A percentile compares a stretch with the other conserved stretches of the same genome.
Evolutionary conservation across 75 land plant genomes (phyloP).

Genomic region (Ceratopteris richardii): DNA sequence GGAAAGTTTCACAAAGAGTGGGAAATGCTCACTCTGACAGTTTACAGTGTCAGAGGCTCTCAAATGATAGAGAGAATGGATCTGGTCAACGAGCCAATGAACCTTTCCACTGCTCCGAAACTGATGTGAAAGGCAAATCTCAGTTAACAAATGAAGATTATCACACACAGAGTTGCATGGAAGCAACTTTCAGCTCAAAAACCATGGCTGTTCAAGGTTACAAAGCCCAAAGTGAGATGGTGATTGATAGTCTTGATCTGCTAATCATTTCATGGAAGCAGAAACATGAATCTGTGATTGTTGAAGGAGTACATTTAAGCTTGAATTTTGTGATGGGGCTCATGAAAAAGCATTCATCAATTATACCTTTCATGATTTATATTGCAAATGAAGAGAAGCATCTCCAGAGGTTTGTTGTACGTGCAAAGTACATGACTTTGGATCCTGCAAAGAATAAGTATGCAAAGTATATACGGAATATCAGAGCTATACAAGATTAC

Average conservation of each 20-base stretch:
- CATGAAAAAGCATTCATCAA: constrained; percentile 51
- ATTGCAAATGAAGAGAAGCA: constrained; percentile 52
- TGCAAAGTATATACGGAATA: constrained; percentile 50
- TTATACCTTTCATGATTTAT: constrained; percentile 49
- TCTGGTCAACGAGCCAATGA: background rate
- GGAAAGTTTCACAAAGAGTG: constrained; percentile 30
- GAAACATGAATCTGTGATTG: constrained; percentile 77
- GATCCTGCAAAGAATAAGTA: constrained; percentile 52
- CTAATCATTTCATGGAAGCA: constrained; percentile 91
- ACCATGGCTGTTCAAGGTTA: constrained; percentile 80
- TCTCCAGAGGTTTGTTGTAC: constrained; percentile 47
- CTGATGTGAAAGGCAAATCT: constrained; percentile 11
- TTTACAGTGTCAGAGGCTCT: background rate
- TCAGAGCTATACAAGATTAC: constrained; percentile 48
- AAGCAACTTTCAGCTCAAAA: constrained; percentile 31
- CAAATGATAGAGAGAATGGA: background rate
- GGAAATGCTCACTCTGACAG: background rate
- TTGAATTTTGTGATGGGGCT: constrained; percentile 80
- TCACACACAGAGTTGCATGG: no score
- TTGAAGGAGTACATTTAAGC: constrained; percentile 92
- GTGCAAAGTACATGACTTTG: constrained; percentile 52
- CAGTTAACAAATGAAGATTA: background rate
- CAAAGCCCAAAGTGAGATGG: constrained; percentile 97
- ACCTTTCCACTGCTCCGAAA: background rate
- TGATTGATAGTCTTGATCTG: constrained; percentile 88